Evolutionary conservation across 495 filamentous ascomycete species (phyloP).

Genomic region (Neurospora sp.): DNA sequence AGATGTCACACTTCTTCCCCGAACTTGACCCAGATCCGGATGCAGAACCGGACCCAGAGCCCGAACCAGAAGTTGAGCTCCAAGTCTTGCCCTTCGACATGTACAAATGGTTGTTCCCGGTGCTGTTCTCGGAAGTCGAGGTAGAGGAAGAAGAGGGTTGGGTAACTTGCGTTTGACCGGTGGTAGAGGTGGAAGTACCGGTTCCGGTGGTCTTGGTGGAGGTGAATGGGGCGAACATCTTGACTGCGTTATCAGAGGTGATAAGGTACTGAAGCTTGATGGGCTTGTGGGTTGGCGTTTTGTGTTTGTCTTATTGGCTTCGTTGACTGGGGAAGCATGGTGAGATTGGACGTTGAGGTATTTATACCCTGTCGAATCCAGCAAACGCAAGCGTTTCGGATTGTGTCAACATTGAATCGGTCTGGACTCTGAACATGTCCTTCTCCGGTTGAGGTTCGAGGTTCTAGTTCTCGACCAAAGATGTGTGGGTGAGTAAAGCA

Average conservation of each 20-base stretch:
- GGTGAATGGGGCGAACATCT: not conserved
- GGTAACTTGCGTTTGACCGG: not conserved
- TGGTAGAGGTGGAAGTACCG: not conserved
- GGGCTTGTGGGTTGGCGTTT: not conserved
- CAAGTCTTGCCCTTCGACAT: not conserved
- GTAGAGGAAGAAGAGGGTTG: not conserved
- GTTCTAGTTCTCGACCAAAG: not conserved
- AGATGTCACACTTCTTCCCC: not conserved
- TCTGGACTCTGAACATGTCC: not conserved
- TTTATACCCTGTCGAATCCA: not conserved
- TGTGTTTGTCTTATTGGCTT: not conserved
- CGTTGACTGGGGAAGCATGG: not conserved
- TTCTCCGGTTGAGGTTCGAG: not conserved
- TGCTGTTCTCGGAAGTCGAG: not conserved
- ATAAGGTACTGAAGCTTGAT: not conserved
- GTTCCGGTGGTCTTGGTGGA: not conserved
- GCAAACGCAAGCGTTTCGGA: not conserved
- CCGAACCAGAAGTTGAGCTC: not conserved
- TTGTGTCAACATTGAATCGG: not conserved
- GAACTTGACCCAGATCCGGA: not conserved
- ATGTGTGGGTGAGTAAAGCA: not conserved
- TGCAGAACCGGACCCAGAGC: too few relatives aligned
- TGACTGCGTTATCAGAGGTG: not conserved
- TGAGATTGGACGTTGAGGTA: not conserved
- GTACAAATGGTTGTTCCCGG: not conserved